phyloP scores from a whole-genome alignment of 805 yeast genomes.

The Cephaloascus albidus region DNA sequence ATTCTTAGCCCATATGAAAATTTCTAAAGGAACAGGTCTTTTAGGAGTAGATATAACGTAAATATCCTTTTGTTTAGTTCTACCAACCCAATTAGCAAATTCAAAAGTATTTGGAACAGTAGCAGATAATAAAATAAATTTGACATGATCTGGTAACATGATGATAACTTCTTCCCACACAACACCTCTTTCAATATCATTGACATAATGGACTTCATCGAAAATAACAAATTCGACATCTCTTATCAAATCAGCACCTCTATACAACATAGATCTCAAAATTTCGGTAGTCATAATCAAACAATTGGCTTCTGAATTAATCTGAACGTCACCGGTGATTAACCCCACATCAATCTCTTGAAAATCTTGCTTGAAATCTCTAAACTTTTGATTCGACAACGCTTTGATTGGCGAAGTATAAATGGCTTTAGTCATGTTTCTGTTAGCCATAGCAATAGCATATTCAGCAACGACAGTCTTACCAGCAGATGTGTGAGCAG shows the following conservation, averaged over 20 bases:
- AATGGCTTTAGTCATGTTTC: constrained; percentile 95
- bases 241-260: constrained; percentile 97
- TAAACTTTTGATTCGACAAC: constrained; percentile 77
- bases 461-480: constrained; percentile 97
- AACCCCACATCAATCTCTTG: constrained; percentile 84
- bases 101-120: constrained; percentile 98
- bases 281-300: constrained; percentile 97
- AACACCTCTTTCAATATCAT: constrained; percentile 95
- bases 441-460: constrained; percentile 92
- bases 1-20: constrained; percentile 75
- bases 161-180: constrained; percentile 99
- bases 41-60: constrained; percentile 94
- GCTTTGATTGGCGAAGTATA: constrained; percentile 96
- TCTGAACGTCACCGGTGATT: constrained; percentile 96
- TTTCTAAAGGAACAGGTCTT: constrained; percentile 93
- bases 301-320: constrained; percentile 93
- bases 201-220: constrained; percentile 97
- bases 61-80: constrained; percentile 92
- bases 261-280: constrained; percentile 85
- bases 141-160: constrained; percentile 94
- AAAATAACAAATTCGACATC: constrained; percentile 98
- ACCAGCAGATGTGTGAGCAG: constrained; percentile 99
- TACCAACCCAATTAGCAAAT: constrained; percentile 97
- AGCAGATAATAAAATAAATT: constrained; percentile 84
- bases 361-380: constrained; percentile 78